Conservation (phyloP, 2,329 filamentous ascomycete species). For the Neofusicoccum sp. region DNA sequence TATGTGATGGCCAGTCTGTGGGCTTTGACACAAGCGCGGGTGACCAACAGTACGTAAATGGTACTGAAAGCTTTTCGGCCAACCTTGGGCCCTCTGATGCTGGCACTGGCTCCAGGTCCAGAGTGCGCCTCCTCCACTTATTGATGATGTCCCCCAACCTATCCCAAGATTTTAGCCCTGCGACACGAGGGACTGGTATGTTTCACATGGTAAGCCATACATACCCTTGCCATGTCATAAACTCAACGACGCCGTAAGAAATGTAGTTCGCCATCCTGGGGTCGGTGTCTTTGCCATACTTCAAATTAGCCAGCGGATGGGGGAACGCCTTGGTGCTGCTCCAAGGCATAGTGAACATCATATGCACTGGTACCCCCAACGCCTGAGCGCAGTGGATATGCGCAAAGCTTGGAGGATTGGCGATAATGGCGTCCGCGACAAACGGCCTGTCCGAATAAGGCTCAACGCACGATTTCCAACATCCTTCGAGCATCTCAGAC, state of each 20-base stretch:
- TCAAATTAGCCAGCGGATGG: constrained; percentile 52
- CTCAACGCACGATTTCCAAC: constrained; percentile 29
- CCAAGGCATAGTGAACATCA: constrained; percentile 49
- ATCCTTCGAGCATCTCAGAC: constrained; percentile 31
- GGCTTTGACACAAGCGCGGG: constrained; percentile 46
- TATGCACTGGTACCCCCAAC: constrained; percentile 22
- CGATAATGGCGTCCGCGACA: constrained; percentile 23
- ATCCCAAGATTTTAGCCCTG: too few species aligned
- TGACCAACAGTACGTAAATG: constrained; percentile 73
- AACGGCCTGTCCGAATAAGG: constrained; percentile 17
- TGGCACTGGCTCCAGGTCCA: constrained; percentile 52
- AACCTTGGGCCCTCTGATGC: constrained; percentile 81
- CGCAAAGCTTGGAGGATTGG: constrained; percentile 24
- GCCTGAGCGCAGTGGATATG: constrained; percentile 23
- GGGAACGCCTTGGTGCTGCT: constrained; percentile 45
- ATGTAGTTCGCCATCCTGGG: constrained; percentile 42
- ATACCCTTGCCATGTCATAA: constrained; percentile 52
- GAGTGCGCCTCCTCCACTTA: constrained; percentile 33
- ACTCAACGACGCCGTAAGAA: constrained; percentile 49
- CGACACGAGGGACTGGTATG: background rate
- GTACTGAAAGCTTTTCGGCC: constrained; percentile 53
- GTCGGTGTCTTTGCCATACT: constrained; percentile 32
- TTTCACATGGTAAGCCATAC: background rate
- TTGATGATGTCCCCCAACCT: constrained; percentile 49
- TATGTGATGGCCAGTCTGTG: constrained; percentile 46